Conservation (phyloP, 2,329 filamentous ascomycete genomes). For the Aspergillus sp. region DNA sequence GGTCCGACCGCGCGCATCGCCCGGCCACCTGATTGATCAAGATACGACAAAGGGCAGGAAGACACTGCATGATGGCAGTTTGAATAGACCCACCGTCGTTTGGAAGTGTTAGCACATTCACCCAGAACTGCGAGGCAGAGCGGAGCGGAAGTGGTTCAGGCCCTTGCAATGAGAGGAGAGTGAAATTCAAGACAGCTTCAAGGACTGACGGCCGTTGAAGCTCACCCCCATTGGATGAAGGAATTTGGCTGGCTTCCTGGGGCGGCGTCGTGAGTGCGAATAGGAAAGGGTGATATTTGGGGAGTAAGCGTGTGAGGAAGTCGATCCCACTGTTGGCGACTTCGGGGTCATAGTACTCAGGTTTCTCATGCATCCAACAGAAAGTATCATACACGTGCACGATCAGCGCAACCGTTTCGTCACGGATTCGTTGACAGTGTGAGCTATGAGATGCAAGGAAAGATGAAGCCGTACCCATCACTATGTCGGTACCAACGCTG, state of each 20-base stretch:
- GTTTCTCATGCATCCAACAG: constrained; percentile 38
- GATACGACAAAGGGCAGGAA: constrained; percentile 41
- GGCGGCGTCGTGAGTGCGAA: constrained; percentile 37
- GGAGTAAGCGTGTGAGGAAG: constrained; percentile 45
- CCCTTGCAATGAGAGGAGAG: constrained; percentile 42
- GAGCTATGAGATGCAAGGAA: constrained; percentile 47
- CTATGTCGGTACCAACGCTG: constrained; percentile 43
- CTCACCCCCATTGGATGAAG: background rate
- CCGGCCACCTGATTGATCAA: constrained; percentile 46
- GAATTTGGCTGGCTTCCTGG: constrained; percentile 11
- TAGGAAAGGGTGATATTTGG: constrained; percentile 43
- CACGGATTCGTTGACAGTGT: constrained; percentile 36
- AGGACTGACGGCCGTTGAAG: constrained; percentile 32
- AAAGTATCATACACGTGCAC: constrained; percentile 43
- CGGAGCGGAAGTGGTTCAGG: constrained; percentile 50
- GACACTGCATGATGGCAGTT: constrained; percentile 36
- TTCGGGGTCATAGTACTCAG: constrained; percentile 42
- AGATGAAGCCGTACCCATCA: constrained; percentile 49
- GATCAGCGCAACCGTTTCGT: constrained; percentile 39
- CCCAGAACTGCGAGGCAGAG: constrained; percentile 48
- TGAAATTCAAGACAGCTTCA: constrained; percentile 42
- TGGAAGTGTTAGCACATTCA: constrained; percentile 40
- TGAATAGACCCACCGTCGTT: constrained; percentile 28
- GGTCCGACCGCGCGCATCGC: constrained; percentile 48
- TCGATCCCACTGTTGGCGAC: constrained; percentile 49